Base-by-base conservation (phyloP, 2,329 filamentous ascomycete genomes). In the Atkinsonella texensis region DNA sequence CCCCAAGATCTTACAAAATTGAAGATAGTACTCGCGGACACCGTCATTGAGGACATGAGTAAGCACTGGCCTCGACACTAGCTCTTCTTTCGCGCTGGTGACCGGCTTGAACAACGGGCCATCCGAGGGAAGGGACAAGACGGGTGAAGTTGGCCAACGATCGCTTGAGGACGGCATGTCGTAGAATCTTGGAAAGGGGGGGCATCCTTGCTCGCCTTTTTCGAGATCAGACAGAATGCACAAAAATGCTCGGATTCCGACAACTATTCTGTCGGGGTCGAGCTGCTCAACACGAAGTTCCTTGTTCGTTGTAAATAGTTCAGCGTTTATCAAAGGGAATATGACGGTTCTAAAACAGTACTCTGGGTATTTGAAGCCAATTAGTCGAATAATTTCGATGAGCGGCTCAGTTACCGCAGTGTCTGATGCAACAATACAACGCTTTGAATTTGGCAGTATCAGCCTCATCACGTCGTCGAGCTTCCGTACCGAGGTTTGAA, bases 211-310 rank as follows among this genome's bases (percentile, higher is more conserved):
- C 47, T 90, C 85, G 28, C 85, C 84, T 56, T 85, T 91, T 66
- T 98, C 93, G 28, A 97, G 74, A 65, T 98, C 93, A 0, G 86
- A 80, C 81, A 98, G 91, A 58, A 97, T 89, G 33, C 86, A 87
- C 31, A 98, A 75, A 64, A 97, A 98, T 3, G 93, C 87, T 56
- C 89, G 81, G 56, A 98, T 98, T 2, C 90, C 93, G 59, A 98
- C 87, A n/a, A 97, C 91, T 70, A 96, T 95, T 60, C 88, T 85
- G 63, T 98, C 94, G 0, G 94, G 93, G 55, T 98, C 93, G 55
- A 98, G 77, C 62, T 94, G 88, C 62, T 97, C 93, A 31, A 96
- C 86, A 62, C 82, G 89, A 42, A 93, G 71, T 44, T 95, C 87
- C 60, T 84, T 77, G 56, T 87, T 73, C 17, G 83, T 80, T 31